Base-by-base conservation (phyloP, 2,329 filamentous ascomycete genomes). In the Botrytis aclada region DNA sequence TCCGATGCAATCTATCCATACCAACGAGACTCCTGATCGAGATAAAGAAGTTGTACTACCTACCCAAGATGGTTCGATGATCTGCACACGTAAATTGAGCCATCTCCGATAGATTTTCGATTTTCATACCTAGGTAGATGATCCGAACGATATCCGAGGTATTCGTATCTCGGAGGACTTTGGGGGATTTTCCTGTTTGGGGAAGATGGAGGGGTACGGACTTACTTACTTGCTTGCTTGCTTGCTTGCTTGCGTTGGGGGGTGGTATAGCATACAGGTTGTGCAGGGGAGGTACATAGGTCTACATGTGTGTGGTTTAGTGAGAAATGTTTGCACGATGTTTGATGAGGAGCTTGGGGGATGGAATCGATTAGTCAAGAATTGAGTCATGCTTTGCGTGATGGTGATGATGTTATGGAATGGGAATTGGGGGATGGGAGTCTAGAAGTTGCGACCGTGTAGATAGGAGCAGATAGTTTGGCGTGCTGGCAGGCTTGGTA, bases 401-500 rank as follows among this genome's bases (percentile, higher is more conserved):
- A 12, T 29, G 1, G 45, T 14, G 47, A 54, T n/a, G 47, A 54
- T 14, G 25, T 29, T 18, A 54, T 8, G 32, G 34, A 39, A 12
- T 54, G 45, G 32, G 45, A 54, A 66, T 54, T 34, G n/a, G 4
- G 32, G 54, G 20, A 29, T 37, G n/a, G 8, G 41, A 34, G 25
- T 54, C 32, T 54, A 39, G 32, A 66, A 47, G 45, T 54, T 8
- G 16, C 29, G n/a, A 29, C 41, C 41, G 61, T 29, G 39, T 29
- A 41, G 60, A 43, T 10, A 45, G 39, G 22, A 14, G 37, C 25
- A 29, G 1, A 41, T 29, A 20, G 29, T 18, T 18, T 8, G n/a
- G 6, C n/a, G 51, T 65, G 63, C 34, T 67, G 64, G 32, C 45
- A 54, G 64, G 47, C 64, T 66, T 66, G 64, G 64, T 39, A 66